phyloP scores from a whole-genome alignment of 345 rosid genomes.

The Citrus unshiu region DNA sequence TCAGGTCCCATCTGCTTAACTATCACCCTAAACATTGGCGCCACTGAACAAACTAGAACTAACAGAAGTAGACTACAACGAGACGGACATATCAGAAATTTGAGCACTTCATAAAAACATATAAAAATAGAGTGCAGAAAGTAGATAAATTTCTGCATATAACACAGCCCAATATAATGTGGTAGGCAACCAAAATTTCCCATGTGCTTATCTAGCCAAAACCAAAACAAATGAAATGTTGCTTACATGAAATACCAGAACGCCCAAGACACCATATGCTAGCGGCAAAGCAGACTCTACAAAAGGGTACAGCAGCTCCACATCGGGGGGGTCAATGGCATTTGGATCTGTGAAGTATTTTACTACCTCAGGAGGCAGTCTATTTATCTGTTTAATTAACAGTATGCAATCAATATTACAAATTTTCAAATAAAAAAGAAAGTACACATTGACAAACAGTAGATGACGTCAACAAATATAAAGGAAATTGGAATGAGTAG shows the following conservation, averaged over 20 bases:
- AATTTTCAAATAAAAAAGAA: constrained; percentile 1
- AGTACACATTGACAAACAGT: background rate
- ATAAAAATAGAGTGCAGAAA: background rate
- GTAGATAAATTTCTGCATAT: background rate
- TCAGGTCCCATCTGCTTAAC: background rate
- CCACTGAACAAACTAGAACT: background rate
- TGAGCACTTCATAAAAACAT: background rate
- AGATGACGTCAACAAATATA: background rate
- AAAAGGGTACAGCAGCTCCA: constrained; percentile 83
- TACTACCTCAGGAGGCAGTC: constrained; percentile 88
- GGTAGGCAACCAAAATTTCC: background rate
- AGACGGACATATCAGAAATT: background rate
- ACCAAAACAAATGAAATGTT: background rate
- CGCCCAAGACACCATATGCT: constrained; percentile 89
- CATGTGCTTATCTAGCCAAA: background rate
- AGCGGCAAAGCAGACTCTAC: constrained; percentile 90
- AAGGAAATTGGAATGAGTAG: background rate
- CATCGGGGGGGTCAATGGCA: constrained; percentile 82
- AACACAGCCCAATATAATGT: background rate
- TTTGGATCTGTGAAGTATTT: constrained; percentile 94
- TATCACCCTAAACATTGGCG: constrained; percentile 1
- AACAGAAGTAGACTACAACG: background rate
- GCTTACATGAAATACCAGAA: constrained; percentile 88
- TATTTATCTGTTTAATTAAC: constrained; percentile 63
- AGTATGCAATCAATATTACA: constrained; percentile 10